Conservation (phyloP, 2,329 filamentous ascomycete genomes). For the Incumbomyces delicatus region DNA sequence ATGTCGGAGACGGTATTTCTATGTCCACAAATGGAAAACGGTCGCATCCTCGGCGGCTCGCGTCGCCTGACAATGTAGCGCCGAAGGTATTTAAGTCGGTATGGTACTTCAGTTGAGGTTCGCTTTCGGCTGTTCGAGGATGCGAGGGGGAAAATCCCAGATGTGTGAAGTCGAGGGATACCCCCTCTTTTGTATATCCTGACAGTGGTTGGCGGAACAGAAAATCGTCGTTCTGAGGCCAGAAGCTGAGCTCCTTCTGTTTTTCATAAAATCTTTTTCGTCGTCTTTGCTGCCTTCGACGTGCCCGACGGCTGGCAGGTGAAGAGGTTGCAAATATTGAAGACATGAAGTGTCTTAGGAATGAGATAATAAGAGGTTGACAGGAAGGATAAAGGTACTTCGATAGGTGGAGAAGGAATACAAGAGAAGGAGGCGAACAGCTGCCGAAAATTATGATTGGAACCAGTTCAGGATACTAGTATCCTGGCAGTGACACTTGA, state of each 20-base stretch:
- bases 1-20: not conserved
- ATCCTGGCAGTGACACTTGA: not conserved
- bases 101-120: not conserved
- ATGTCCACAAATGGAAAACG: not conserved
- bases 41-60: too few species aligned
- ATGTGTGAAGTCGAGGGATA: too few species aligned
- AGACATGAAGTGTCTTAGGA: not conserved
- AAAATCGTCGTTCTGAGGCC: not conserved
- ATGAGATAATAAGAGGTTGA: not conserved
- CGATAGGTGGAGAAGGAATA: not conserved
- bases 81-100: too few species aligned
- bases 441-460: not conserved
- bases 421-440: not conserved
- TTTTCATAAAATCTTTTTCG: not conserved
- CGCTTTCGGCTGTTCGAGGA: not conserved
- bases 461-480: slow-evolving; percentile 1
- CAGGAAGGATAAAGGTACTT: not conserved
- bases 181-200: too few species aligned
- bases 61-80: too few species aligned
- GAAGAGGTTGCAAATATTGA: not conserved
- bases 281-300: slow-evolving; percentile 1
- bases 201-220: too few species aligned
- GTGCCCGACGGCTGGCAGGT: not conserved
- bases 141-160: not conserved
- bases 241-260: not conserved